Evolutionary conservation across 192 early-diverging fungal genomes (phyloP).

Genomic region (Thamnidium elegans): DNA sequence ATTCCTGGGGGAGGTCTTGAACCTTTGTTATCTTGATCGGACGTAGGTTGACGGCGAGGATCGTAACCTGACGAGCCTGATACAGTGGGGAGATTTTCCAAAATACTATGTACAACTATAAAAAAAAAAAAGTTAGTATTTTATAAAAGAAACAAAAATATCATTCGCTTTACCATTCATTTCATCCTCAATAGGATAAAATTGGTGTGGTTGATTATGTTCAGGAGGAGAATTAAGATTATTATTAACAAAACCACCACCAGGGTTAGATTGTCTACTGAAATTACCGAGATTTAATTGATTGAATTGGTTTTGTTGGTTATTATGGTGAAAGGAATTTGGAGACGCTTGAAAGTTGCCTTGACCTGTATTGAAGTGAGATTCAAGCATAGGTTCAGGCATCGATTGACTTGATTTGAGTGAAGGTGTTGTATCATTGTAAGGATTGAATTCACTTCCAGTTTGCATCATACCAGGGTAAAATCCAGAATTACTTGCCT

Average conservation of each 20-base stretch:
- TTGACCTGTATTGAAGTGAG: slow-evolving; percentile 8
- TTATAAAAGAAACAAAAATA: too few species aligned
- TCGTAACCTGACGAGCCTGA: slow-evolving; percentile 7
- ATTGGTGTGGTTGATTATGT: not conserved
- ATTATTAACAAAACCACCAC: too few species aligned
- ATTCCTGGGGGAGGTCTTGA: slow-evolving; percentile 3
- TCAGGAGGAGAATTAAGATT: too few species aligned
- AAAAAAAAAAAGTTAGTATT: not conserved
- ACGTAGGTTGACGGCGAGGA: slow-evolving; percentile 5
- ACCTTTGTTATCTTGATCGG: slow-evolving; percentile 13
- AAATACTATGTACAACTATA: slow-evolving; percentile 9
- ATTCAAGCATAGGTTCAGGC: slow-evolving; percentile 4
- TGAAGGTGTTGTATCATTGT: not conserved
- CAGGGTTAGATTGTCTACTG: too few species aligned
- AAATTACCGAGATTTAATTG: too few species aligned
- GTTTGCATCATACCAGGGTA: slow-evolving; percentile 1
- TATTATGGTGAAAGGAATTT: too few species aligned
- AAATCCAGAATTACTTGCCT: not conserved
- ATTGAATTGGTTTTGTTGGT: too few species aligned
- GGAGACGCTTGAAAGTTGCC: not conserved
- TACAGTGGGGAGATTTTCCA: slow-evolving; percentile 3
- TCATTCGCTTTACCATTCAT: not conserved
- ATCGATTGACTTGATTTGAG: not conserved
- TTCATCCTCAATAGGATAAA: slow-evolving; percentile 5
- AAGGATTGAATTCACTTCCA: slow-evolving; percentile 5